Conservation (phyloP, 192 early-diverging fungal species). For the Coemansia umbellata region DNA sequence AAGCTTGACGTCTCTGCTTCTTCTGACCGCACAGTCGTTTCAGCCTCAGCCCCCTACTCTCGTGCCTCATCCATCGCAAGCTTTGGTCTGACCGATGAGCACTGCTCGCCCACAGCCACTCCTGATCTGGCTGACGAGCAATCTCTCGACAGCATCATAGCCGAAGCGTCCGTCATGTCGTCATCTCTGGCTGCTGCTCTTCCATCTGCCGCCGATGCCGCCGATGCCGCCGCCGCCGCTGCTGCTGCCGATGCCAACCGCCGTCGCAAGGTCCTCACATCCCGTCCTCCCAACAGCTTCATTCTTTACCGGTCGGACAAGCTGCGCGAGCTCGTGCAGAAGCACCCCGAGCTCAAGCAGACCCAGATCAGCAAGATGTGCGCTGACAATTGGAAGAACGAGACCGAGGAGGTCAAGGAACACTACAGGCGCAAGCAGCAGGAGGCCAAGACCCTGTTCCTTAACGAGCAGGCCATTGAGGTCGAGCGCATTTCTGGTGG, state of each 20-base stretch:
- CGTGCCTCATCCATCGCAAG: constrained; percentile 33
- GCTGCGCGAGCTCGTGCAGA: constrained; percentile 45
- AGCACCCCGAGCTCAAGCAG: constrained; percentile 49
- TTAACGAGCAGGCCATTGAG: constrained; percentile 47
- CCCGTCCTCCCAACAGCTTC: constrained; percentile 53
- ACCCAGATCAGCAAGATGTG: constrained; percentile 54
- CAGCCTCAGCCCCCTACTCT: constrained; percentile 13
- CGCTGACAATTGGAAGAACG: constrained; percentile 53
- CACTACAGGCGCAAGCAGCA: constrained; percentile 47
- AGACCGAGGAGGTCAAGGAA: constrained; percentile 48
- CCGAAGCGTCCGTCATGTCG: constrained; percentile 11
- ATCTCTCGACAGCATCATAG: neutral
- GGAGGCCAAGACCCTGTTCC: constrained; percentile 45
- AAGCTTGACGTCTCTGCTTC: neutral
- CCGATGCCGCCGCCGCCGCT: constrained; percentile 20
- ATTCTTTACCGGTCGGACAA: constrained; percentile 53
- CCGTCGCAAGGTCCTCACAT: constrained; percentile 50
- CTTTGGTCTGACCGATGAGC: constrained; percentile 19
- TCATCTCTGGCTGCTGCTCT: constrained; percentile 15
- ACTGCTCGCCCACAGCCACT: constrained; percentile 13
- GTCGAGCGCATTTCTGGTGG: constrained; percentile 47
- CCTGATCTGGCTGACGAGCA: neutral
- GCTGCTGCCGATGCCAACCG: constrained; percentile 30
- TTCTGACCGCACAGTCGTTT: neutral
- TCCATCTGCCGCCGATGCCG: constrained; percentile 18